Conservation (phyloP, 2,329 filamentous ascomycete genomes). For the Beauveria medogensis region DNA sequence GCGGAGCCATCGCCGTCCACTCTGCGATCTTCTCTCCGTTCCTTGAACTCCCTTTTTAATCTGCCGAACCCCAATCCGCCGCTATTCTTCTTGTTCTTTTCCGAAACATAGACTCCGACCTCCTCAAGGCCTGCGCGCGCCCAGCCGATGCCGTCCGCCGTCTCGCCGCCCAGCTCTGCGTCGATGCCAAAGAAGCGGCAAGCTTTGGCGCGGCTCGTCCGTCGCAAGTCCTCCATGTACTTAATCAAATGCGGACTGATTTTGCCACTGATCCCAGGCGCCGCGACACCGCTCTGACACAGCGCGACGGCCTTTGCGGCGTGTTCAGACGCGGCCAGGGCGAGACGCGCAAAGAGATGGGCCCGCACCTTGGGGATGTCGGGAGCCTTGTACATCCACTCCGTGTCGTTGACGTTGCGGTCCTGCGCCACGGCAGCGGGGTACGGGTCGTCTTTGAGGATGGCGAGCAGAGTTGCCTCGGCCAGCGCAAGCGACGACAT, state of each 20-base stretch:
- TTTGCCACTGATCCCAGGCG: slow-evolving; percentile 28
- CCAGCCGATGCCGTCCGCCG: slow-evolving; percentile 83
- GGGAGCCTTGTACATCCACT: slow-evolving; percentile 95
- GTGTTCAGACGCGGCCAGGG: slow-evolving; percentile 81
- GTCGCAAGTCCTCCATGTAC: slow-evolving; percentile 68
- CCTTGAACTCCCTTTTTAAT: slow-evolving; percentile 65
- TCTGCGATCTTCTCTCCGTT: slow-evolving; percentile 70
- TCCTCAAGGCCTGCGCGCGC: slow-evolving; percentile 68
- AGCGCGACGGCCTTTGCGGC: slow-evolving; percentile 61
- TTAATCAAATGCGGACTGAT: slow-evolving; percentile 58
- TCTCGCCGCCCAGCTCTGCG: slow-evolving; percentile 72
- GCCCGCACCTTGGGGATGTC: slow-evolving; percentile 83
- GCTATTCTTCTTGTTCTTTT: slow-evolving; percentile 33
- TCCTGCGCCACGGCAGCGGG: slow-evolving; percentile 73
- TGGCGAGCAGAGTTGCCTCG: slow-evolving; percentile 82
- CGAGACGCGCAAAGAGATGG: slow-evolving; percentile 79
- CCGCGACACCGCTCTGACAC: slow-evolving; percentile 31
- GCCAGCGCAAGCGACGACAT: slow-evolving; percentile 65
- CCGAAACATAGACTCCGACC: slow-evolving; percentile 54
- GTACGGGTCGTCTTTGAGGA: slow-evolving; percentile 92
- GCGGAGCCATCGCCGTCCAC: slow-evolving; percentile 58
- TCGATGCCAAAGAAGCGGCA: slow-evolving; percentile 89
- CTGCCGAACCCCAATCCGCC: slow-evolving; percentile 48
- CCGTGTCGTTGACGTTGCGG: slow-evolving; percentile 73
- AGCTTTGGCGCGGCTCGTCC: slow-evolving; percentile 72